A percentile compares a stretch with the other conserved stretches of the same genome.
Evolutionary conservation across 257 asterid species (phyloP).

Genomic region (Fraxinus americana): DNA sequence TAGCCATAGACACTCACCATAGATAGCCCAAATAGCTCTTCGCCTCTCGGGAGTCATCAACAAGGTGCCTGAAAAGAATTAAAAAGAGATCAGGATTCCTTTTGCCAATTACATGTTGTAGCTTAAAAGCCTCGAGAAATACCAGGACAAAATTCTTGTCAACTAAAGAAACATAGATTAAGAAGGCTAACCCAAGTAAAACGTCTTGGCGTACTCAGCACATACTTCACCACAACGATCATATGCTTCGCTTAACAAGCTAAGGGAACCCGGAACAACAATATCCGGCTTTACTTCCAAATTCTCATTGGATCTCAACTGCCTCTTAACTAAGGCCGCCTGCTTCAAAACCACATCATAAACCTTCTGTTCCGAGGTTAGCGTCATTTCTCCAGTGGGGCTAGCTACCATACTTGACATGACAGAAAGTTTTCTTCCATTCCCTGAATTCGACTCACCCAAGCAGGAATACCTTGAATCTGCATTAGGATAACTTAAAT

Average conservation of each 20-base stretch:
- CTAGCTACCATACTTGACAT: constrained; percentile 59
- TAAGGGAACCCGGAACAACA: constrained; percentile 60
- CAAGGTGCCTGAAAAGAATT: constrained; percentile 63
- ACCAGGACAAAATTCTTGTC: constrained; percentile 4
- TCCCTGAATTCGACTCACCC: constrained; percentile 41
- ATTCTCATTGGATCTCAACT: constrained; percentile 43
- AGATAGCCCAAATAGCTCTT: constrained; percentile 99
- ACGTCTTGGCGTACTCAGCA: constrained; percentile 98
- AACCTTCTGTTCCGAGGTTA: constrained; percentile 89
- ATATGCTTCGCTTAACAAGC: constrained; percentile 84
- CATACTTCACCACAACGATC: constrained; percentile 94
- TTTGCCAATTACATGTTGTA: too few relatives aligned
- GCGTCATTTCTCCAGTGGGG: constrained; percentile 68
- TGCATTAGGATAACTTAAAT: constrained; percentile 35
- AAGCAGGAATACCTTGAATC: constrained; percentile 42
- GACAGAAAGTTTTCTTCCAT: constrained; percentile 38
- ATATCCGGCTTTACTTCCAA: constrained; percentile 73
- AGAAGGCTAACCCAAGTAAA: constrained; percentile 80
- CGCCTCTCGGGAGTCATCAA: constrained; percentile 95
- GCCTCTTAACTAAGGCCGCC: constrained; percentile 82
- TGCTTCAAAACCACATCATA: constrained; percentile 91
- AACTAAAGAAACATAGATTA: constrained; percentile 24
- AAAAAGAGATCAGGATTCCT: neutral
- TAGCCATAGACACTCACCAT: constrained; percentile 58
- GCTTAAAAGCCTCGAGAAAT: too few relatives aligned